A percentile compares a stretch with the other conserved stretches of the same genome.
Evolutionary conservation across 768 basidiomycete species (phyloP).

Genomic region (Mycena rosella): DNA sequence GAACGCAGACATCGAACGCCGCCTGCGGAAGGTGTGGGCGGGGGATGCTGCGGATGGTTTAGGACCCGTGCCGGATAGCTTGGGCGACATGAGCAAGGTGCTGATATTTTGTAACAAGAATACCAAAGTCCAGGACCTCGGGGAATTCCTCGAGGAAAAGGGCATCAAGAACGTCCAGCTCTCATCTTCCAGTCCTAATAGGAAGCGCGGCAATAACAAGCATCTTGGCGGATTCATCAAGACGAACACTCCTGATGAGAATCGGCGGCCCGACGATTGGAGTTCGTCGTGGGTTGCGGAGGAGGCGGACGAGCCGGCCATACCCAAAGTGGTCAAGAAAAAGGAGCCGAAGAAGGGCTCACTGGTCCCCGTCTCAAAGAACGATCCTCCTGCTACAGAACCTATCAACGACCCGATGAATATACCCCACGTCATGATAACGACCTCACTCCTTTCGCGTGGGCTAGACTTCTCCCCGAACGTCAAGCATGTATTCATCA

Average conservation of each 20-base stretch:
- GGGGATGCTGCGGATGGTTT: slow-evolving; percentile 61
- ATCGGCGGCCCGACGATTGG: slow-evolving; percentile 14
- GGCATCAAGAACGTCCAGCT: slow-evolving; percentile 75
- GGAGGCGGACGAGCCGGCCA: slow-evolving; percentile 3
- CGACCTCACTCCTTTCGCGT: slow-evolving; percentile 91
- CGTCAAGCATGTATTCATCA: slow-evolving; percentile 86
- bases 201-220: slow-evolving; percentile 78
- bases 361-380: slow-evolving; percentile 5
- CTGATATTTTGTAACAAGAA: slow-evolving; percentile 89
- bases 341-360: not conserved
- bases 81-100: slow-evolving; percentile 67
- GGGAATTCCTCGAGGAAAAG: slow-evolving; percentile 67
- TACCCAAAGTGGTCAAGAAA: not conserved
- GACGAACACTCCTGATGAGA: slow-evolving; percentile 14
- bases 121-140: slow-evolving; percentile 73
- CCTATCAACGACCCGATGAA: slow-evolving; percentile 47
- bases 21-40: slow-evolving; percentile 81
- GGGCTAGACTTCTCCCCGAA: slow-evolving; percentile 89
- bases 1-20: slow-evolving; percentile 81
- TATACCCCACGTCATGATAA: slow-evolving; percentile 79
- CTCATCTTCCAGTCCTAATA: slow-evolving; percentile 69
- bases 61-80: slow-evolving; percentile 31
- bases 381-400: slow-evolving; percentile 23
- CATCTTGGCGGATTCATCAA: slow-evolving; percentile 84
- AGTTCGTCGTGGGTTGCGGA: slow-evolving; percentile 23